Evolutionary conservation across 1,139 yeast species (phyloP), one percentile per base, ranked within the genome.

Genomic region (Nakaseomyces uthaithaninus): DNA sequence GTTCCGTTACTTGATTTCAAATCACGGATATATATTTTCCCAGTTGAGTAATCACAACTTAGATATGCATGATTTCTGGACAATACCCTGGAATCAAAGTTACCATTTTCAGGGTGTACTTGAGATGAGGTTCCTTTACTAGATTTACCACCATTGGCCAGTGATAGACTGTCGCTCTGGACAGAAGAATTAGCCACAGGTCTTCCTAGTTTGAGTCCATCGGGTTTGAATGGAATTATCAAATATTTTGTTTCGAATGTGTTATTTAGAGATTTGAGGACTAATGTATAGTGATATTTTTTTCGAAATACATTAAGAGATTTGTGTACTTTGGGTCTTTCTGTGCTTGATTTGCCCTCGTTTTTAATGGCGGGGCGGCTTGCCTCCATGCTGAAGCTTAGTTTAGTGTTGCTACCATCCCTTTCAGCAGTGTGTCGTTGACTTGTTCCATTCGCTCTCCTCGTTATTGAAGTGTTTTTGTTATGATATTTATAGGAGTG

Each of bases 1-100:
- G 97, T 89, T 6, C 98, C 98, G 62, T 91, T 91, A n/a, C 95
- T 83, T 10, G 94, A 81, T 42, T 86, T 85, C 51, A 86, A 71
- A 62, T 91, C 98, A 51, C 80, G 76, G 35, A 91, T 71, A 73
- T 74, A 85, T 25, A 89, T 71, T 43, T 71, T 71, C 10, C 91
- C 87, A 10, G 68, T 67, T 22, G 64, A 65, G 14, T 75, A 67
- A 50, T 81, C 86, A 24, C 87, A 77, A 68, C 77, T 86, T 46
- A 89, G 67, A 50, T 85, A 91, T 0, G 98, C 98, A 63, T 91
- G 98, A 54, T 83, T 89, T 48, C 98, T 68, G 34, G 94, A 80
- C 41, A 91, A 71, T 16, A 91, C 97, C 31, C 97, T 68, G 11
- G 95, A 85, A 60, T 91, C 97, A 57, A 91, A 91, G 58, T 75